Conservation (phyloP, 345 rosid species). For the Moricandia arvensis region DNA sequence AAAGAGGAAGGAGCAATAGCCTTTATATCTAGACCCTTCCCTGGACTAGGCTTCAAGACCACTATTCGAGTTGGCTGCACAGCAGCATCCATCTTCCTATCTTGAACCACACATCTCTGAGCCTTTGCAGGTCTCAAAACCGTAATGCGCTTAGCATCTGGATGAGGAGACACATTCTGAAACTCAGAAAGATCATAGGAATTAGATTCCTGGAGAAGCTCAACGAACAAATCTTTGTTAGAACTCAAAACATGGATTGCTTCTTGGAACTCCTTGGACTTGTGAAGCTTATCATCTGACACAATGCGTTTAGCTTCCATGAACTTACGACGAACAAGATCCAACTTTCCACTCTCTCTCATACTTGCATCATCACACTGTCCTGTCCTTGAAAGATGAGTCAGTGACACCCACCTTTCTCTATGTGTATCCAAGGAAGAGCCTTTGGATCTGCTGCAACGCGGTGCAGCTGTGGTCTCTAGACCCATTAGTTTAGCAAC, state of each 20-base stretch:
- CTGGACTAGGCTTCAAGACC: slow-evolving; percentile 82
- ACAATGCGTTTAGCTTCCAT: slow-evolving; percentile 75
- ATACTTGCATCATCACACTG: slow-evolving; percentile 29
- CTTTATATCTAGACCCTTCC: slow-evolving; percentile 55
- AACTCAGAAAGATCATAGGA: slow-evolving; percentile 60
- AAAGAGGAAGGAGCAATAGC: slow-evolving; percentile 43
- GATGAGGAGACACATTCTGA: slow-evolving; percentile 54
- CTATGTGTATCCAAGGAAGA: background rate
- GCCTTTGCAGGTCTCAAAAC: slow-evolving; percentile 78
- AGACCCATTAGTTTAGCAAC: slow-evolving; percentile 98
- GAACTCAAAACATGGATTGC: slow-evolving; percentile 77
- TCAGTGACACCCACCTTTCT: background rate
- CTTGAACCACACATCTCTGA: slow-evolving; percentile 42
- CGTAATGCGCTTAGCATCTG: slow-evolving; percentile 74
- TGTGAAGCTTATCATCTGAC: slow-evolving; percentile 70
- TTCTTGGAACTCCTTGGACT: slow-evolving; percentile 79
- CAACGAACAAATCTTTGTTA: slow-evolving; percentile 66
- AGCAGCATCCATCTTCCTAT: slow-evolving; percentile 41
- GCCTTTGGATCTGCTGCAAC: slow-evolving; percentile 18
- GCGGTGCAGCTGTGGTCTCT: slow-evolving; percentile 43
- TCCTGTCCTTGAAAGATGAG: slow-evolving; percentile 39
- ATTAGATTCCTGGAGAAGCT: slow-evolving; percentile 76
- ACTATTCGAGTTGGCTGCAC: slow-evolving; percentile 80
- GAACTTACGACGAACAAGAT: slow-evolving; percentile 81
- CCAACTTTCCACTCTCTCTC: slow-evolving; percentile 62